Conservation (phyloP, 176 grass and related monocot species). For the Aegilops speltoides region DNA sequence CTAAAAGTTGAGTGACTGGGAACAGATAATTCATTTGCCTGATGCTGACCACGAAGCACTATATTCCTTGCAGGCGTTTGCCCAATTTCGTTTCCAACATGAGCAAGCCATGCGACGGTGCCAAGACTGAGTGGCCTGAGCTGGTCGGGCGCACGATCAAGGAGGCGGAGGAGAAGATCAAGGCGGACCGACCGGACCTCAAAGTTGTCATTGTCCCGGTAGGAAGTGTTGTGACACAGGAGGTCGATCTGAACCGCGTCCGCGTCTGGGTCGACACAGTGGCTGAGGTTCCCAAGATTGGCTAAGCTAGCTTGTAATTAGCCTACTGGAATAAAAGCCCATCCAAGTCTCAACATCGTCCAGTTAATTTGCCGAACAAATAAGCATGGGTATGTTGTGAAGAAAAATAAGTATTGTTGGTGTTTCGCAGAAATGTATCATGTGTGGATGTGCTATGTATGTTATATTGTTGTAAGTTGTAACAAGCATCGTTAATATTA, state of each 20-base stretch:
- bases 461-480: neutral
- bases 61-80: neutral
- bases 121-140: conserved; percentile 38
- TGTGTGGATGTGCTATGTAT: neutral
- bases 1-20: neutral
- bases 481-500: neutral
- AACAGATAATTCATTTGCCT: neutral
- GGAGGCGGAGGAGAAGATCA: conserved; percentile 25
- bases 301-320: neutral
- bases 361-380: neutral
- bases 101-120: neutral
- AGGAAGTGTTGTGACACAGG: rapidly evolving
- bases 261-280: conserved; percentile 22
- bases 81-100: neutral
- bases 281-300: conserved; percentile 2
- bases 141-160: conserved; percentile 7
- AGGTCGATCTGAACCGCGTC: neutral
- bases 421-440: neutral
- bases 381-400: neutral
- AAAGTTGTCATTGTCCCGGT: neutral
- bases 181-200: conserved; percentile 31
- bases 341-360: neutral
- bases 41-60: neutral
- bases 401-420: neutral
- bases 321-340: neutral